These are phyloP conservation scores for Typha latifolia DNA, from an alignment of 176 grass and related monocot species.

Conservation along the genomic window DNA sequence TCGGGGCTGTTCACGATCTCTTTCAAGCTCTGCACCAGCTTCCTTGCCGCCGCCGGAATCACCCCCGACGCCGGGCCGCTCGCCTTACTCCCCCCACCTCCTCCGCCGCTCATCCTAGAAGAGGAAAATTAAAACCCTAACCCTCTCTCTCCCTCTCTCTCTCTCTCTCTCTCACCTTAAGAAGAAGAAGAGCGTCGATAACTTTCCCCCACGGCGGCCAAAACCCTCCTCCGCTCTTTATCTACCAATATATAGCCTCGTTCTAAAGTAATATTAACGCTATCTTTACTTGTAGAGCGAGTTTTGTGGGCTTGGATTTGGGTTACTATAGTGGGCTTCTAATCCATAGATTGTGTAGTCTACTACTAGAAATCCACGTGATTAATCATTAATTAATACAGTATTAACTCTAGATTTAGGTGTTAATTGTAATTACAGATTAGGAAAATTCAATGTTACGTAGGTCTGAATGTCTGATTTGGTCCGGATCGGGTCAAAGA, in stretches of 20 bases:
- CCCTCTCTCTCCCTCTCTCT: not conserved
- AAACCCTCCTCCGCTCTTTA: not conserved
- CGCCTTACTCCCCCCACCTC: constrained; percentile 21
- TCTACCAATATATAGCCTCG: not conserved
- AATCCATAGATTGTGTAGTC: no score
- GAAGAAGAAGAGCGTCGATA: no score
- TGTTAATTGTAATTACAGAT: no score
- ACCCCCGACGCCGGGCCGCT: constrained; percentile 32
- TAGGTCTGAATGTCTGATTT: no score
- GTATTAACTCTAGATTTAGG: no score
- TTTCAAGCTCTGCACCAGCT: constrained; percentile 90
- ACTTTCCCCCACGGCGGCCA: constrained; percentile 9
- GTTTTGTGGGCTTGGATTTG: no score
- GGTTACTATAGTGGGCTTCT: no score
- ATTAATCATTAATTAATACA: no score
- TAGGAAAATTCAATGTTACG: no score
- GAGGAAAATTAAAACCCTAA: not conserved
- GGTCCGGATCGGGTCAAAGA: no score
- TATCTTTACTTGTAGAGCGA: not conserved
- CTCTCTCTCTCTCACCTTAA: not conserved
- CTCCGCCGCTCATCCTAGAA: not conserved
- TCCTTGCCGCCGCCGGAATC: constrained; percentile 51
- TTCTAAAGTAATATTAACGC: not conserved
- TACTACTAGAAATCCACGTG: no score
- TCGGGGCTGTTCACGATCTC: constrained; percentile 98